Evolutionary conservation across 2,329 filamentous ascomycete genomes (phyloP).

Genomic region (Truncatella angustata): DNA sequence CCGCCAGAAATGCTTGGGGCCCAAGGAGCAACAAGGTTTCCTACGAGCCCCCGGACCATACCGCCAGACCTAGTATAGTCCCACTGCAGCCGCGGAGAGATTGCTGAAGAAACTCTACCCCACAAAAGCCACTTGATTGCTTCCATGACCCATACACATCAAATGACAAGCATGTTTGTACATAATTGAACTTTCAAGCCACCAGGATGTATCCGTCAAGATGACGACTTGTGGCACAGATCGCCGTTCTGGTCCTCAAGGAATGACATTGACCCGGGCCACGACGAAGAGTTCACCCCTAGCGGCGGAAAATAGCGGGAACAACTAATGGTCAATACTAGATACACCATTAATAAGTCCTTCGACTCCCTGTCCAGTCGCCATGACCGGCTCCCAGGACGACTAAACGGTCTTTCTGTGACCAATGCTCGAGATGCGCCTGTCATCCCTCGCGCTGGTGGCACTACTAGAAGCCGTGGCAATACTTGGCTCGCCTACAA

Average conservation of each 20-base stretch:
- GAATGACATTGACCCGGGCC: no score
- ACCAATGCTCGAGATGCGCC: background rate
- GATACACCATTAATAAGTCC: background rate
- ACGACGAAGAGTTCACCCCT: no score
- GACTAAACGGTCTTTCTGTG: no score
- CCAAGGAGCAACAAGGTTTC: no score
- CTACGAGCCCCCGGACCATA: background rate
- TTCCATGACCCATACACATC: background rate
- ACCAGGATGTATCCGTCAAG: no score
- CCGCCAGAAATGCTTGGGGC: no score
- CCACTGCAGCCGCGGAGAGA: background rate
- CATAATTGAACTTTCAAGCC: no score
- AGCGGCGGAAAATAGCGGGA: background rate
- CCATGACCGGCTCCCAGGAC: background rate
- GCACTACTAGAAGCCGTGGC: background rate
- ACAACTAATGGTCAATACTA: background rate
- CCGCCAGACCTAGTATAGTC: background rate
- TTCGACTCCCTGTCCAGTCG: no score
- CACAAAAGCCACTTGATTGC: conserved; percentile 1
- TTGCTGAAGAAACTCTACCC: background rate
- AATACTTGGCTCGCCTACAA: background rate
- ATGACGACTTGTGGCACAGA: no score
- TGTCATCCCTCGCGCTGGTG: background rate
- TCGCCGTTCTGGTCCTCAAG: no score
- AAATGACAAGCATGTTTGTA: background rate